These are phyloP conservation scores for Colletotrichum somersetense DNA, from an alignment of 2,329 filamentous ascomycete species.

Conservation along the genomic window DNA sequence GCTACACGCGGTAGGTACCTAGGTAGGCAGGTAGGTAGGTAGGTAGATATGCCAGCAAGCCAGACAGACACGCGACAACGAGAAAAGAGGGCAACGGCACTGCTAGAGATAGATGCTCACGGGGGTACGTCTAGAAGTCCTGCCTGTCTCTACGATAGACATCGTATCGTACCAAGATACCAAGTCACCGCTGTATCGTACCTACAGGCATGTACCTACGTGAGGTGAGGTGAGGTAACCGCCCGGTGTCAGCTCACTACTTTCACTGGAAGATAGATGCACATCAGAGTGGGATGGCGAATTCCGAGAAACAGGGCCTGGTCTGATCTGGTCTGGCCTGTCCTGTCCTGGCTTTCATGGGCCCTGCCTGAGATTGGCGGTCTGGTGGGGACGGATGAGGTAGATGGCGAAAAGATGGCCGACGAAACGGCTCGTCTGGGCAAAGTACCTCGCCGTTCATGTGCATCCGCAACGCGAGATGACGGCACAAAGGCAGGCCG, in stretches of 20 bases:
- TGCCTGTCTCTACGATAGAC: too few relatives aligned
- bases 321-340: neutral
- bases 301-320: neutral
- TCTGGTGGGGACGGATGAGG: constrained; percentile 39
- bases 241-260: neutral
- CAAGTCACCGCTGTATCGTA: too few relatives aligned
- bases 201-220: too few relatives aligned
- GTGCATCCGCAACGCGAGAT: constrained; percentile 8
- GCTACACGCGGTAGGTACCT: too few relatives aligned
- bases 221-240: too few relatives aligned
- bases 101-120: too few relatives aligned
- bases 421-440: constrained; percentile 19
- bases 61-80: too few relatives aligned
- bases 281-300: neutral
- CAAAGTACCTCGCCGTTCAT: constrained; percentile 10
- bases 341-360: neutral
- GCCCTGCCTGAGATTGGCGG: constrained; percentile 31
- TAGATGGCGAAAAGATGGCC: constrained; percentile 39
- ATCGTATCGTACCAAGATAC: too few relatives aligned
- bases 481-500: constrained; percentile 9
- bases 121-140: too few relatives aligned
- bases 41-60: too few relatives aligned
- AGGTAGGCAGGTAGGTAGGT: too few relatives aligned
- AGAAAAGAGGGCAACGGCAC: neutral
- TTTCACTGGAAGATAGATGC: neutral